Conservation (phyloP, 768 basidiomycete genomes). For the Lentinula edodes region DNA sequence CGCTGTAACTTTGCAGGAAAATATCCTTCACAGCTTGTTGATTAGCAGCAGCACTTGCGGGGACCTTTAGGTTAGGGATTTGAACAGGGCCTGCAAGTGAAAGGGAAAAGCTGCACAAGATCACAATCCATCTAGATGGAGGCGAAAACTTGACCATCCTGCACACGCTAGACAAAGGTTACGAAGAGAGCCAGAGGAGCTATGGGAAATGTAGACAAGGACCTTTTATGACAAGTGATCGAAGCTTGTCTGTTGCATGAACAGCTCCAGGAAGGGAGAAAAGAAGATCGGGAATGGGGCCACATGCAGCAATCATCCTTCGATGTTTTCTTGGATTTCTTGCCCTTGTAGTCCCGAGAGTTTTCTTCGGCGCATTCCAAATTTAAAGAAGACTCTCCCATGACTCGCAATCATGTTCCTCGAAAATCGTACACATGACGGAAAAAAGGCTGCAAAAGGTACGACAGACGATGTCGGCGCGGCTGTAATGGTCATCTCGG, state of each 20-base stretch:
- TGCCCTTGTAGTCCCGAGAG: not conserved
- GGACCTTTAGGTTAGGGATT: constrained; percentile 28
- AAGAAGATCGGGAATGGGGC: not conserved
- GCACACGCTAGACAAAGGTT: not conserved
- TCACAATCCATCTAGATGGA: not conserved
- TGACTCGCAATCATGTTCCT: not conserved
- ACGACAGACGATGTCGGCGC: not conserved
- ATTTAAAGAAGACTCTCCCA: not conserved
- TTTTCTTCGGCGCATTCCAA: not conserved
- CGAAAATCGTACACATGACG: not conserved
- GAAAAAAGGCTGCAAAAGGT: too few species aligned
- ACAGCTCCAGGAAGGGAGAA: not conserved
- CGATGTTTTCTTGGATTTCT: not conserved
- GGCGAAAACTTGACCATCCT: constrained; percentile 1
- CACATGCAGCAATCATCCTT: not conserved
- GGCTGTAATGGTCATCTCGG: not conserved
- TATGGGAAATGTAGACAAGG: not conserved
- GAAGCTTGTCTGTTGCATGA: not conserved
- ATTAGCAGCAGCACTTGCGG: constrained; percentile 26
- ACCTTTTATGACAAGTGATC: not conserved
- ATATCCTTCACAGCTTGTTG: constrained; percentile 31
- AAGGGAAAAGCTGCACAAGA: not conserved
- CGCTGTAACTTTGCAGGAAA: constrained; percentile 35
- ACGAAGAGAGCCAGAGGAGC: not conserved
- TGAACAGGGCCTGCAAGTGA: constrained; percentile 26